phyloP scores from a whole-genome alignment of 1,139 yeast genomes.

The Sugiyamaella novakii region DNA sequence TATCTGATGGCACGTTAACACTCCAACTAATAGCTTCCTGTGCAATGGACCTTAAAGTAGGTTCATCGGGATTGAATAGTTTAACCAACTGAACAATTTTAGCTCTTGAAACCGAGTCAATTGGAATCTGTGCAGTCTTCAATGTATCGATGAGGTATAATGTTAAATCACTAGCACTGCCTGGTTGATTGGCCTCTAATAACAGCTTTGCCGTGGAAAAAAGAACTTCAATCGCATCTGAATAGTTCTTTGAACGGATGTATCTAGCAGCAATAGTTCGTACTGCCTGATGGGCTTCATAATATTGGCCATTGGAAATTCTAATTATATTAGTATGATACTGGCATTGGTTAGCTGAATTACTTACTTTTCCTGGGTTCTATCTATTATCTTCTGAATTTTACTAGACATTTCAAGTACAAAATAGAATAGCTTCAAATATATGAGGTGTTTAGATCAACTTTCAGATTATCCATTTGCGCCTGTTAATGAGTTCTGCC shows the following conservation, averaged over 20 bases:
- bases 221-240: conserved; percentile 71
- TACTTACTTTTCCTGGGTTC: conserved; percentile 39
- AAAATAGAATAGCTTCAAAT: no score
- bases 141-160: conserved; percentile 71
- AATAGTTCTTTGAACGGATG: conserved; percentile 65
- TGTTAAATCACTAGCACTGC: conserved; percentile 80
- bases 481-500: no score
- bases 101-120: conserved; percentile 41
- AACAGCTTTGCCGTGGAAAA: conserved; percentile 70
- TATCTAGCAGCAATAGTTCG: conserved; percentile 86
- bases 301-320: conserved; percentile 73
- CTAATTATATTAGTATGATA: no score
- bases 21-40: conserved; percentile 52
- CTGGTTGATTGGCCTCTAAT: conserved; percentile 68
- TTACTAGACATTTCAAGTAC: conserved; percentile 26
- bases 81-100: conserved; percentile 47
- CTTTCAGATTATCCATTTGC: no score
- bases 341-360: no score
- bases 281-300: conserved; percentile 94
- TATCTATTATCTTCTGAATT: conserved; percentile 37
- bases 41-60: conserved; percentile 65
- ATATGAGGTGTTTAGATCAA: no score
- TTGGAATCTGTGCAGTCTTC: conserved; percentile 51
- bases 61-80: conserved; percentile 63
- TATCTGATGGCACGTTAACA: not conserved